Evolutionary conservation across 495 filamentous ascomycete species (phyloP).

Genomic region (Xylaria acuta): DNA sequence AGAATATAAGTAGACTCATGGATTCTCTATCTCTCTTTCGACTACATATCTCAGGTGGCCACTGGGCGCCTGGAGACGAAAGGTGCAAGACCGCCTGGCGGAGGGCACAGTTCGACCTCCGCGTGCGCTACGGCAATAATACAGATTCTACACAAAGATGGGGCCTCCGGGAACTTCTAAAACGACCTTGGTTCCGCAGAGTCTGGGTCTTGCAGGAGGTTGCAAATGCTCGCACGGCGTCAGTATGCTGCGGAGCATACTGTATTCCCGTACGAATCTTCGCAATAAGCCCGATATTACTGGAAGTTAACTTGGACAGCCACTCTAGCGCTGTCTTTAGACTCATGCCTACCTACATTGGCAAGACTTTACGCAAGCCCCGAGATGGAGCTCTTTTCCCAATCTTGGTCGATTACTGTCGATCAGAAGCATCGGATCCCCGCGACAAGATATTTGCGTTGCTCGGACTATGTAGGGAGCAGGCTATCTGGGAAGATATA

Average conservation of each 20-base stretch:
- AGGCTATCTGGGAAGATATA: conserved; percentile 16
- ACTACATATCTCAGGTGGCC: background rate
- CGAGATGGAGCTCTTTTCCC: conserved; percentile 29
- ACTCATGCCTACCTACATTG: conserved; percentile 38
- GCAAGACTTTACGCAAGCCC: conserved; percentile 32
- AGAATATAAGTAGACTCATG: background rate
- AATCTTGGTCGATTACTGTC: conserved; percentile 35
- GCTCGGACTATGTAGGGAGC: conserved; percentile 36
- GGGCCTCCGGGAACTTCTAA: conserved; percentile 30
- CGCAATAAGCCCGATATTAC: conserved; percentile 28
- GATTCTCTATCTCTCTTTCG: background rate
- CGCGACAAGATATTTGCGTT: conserved; percentile 44
- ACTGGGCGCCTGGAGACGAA: conserved; percentile 1
- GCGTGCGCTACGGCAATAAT: background rate
- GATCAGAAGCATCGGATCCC: conserved; percentile 34
- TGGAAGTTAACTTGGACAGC: conserved; percentile 24
- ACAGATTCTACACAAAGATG: background rate
- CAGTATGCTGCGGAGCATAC: conserved; percentile 35
- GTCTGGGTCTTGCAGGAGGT: conserved; percentile 47
- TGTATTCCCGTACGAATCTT: conserved; percentile 34
- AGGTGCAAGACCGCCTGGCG: conserved; percentile 20
- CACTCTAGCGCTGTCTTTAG: conserved; percentile 39
- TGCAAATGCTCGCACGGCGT: conserved; percentile 35
- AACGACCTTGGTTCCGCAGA: conserved; percentile 38
- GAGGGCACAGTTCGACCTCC: background rate